Percentiles rank a stretch among this genome's conserved stretches.
Conservation (phyloP, 129 eudicot genomes). For the Oenanthe sinensis region DNA sequence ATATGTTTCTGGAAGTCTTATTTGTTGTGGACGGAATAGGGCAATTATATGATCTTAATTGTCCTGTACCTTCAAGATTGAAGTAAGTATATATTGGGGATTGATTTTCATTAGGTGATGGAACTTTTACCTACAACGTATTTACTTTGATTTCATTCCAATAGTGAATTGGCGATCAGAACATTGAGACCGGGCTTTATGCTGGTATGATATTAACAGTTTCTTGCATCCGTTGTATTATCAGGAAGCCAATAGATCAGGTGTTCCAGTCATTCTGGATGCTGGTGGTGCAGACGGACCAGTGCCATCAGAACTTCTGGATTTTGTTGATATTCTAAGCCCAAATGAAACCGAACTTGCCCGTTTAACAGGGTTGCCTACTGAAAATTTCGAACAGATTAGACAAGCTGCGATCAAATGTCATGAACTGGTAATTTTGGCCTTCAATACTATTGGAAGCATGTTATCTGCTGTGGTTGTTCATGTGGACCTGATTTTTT, state of each 20-base stretch:
- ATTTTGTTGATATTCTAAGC: conserved; percentile 54
- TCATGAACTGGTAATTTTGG: conserved; percentile 53
- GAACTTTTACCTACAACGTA: background rate
- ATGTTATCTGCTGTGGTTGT: background rate
- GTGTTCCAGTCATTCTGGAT: conserved; percentile 82
- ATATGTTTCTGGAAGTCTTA: too few species aligned
- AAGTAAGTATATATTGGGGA: too few species aligned
- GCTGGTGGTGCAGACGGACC: conserved; percentile 94
- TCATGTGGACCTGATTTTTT: background rate
- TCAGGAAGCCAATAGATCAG: conserved; percentile 76
- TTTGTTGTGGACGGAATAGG: too few species aligned
- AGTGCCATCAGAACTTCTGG: conserved; percentile 57
- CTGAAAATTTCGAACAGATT: conserved; percentile 72
- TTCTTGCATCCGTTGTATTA: conserved; percentile 5
- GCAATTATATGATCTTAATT: too few species aligned
- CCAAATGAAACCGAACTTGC: conserved; percentile 95
- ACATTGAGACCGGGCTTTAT: background rate
- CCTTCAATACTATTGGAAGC: conserved; percentile 4
- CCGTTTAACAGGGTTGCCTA: conserved; percentile 82
- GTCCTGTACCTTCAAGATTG: too few species aligned
- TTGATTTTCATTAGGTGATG: background rate
- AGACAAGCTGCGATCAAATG: conserved; percentile 74
- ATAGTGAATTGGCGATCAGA: background rate
- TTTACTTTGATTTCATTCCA: background rate
- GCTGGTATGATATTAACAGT: background rate